A percentile compares a stretch with the other conserved stretches of the same genome.
These are phyloP conservation scores for Neopestalotiopsis clavispora DNA, from an alignment of 2,329 filamentous ascomycete species.

Conservation along the genomic window DNA sequence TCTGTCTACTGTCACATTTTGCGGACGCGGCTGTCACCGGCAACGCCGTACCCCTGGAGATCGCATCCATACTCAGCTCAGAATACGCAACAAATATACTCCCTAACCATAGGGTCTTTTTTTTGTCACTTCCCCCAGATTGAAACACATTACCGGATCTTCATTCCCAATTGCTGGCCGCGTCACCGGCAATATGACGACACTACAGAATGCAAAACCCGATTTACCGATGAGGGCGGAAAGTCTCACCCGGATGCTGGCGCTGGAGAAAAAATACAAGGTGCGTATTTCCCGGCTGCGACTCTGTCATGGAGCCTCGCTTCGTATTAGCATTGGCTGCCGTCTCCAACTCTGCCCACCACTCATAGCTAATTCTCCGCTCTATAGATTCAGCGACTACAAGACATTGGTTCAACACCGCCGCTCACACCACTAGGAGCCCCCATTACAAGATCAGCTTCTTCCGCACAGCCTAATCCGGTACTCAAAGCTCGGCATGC, in stretches of 20 bases:
- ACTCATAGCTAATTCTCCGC: slow-evolving; percentile 32
- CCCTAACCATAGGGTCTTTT: not conserved
- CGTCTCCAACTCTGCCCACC: slow-evolving; percentile 31
- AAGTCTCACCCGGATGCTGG: slow-evolving; percentile 63
- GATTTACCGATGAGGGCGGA: slow-evolving; percentile 42
- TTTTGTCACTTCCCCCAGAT: slow-evolving; percentile 1
- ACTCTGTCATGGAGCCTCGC: slow-evolving; percentile 22
- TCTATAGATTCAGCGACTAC: slow-evolving; percentile 43
- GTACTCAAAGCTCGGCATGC: slow-evolving; percentile 36
- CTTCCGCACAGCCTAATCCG: slow-evolving; percentile 32
- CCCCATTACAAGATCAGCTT: slow-evolving; percentile 33
- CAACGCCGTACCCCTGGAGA: slow-evolving; percentile 15
- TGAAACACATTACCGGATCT: slow-evolving; percentile 18
- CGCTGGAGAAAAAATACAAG: slow-evolving; percentile 63
- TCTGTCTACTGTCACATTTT: not conserved
- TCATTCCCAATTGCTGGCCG: slow-evolving; percentile 12
- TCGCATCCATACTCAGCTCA: slow-evolving; percentile 13
- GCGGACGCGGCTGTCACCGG: slow-evolving; percentile 5
- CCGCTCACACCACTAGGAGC: slow-evolving; percentile 31
- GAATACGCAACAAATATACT: slow-evolving; percentile 16
- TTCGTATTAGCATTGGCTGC: slow-evolving; percentile 14
- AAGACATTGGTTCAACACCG: slow-evolving; percentile 33
- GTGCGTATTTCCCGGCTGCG: slow-evolving; percentile 45
- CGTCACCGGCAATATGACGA: slow-evolving; percentile 33
- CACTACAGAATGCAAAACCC: slow-evolving; percentile 31